phyloP scores from a whole-genome alignment of 371 early-diverging fungal genomes.

The Apophysomyces elegans region DNA sequence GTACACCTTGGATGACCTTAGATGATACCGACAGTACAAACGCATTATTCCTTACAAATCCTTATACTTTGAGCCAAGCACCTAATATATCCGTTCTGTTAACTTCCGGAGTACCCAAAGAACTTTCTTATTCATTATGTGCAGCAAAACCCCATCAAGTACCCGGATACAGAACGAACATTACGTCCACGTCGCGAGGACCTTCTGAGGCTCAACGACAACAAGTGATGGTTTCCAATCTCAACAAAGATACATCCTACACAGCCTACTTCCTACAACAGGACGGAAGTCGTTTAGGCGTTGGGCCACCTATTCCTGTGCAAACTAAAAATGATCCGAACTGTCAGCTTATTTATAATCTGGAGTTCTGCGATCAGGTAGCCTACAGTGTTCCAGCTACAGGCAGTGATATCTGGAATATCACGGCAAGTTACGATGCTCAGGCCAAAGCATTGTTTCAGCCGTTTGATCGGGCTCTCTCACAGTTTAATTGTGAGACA shows the following conservation, averaged over 20 bases:
- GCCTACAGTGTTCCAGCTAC: slow-evolving; percentile 61
- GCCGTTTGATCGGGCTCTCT: slow-evolving; percentile 55
- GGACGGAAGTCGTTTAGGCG: slow-evolving; percentile 23
- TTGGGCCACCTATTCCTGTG: slow-evolving; percentile 36
- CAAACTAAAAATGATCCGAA: slow-evolving; percentile 46
- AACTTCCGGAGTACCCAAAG: slow-evolving; percentile 35
- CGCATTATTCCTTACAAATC: slow-evolving; percentile 55
- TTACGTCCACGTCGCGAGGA: slow-evolving; percentile 37
- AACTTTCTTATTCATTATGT: slow-evolving; percentile 52
- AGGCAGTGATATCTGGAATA: slow-evolving; percentile 25
- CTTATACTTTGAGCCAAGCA: slow-evolving; percentile 33
- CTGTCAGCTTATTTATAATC: slow-evolving; percentile 59
- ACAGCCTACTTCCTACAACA: slow-evolving; percentile 51
- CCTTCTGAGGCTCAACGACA: slow-evolving; percentile 24
- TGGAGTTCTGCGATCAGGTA: slow-evolving; percentile 62
- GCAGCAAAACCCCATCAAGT: slow-evolving; percentile 45
- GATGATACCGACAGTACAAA: slow-evolving; percentile 61
- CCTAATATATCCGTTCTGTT: slow-evolving; percentile 51
- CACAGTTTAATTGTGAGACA: slow-evolving; percentile 62
- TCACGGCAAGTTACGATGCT: slow-evolving; percentile 50
- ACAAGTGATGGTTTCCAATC: slow-evolving; percentile 40
- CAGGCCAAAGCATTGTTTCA: slow-evolving; percentile 47
- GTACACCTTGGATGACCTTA: slow-evolving; percentile 40
- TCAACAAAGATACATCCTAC: slow-evolving; percentile 45
- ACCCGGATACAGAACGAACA: slow-evolving; percentile 36